phyloP scores from a whole-genome alignment of 352 stramenopile genomes.

The Phytophthora agathidicida region DNA sequence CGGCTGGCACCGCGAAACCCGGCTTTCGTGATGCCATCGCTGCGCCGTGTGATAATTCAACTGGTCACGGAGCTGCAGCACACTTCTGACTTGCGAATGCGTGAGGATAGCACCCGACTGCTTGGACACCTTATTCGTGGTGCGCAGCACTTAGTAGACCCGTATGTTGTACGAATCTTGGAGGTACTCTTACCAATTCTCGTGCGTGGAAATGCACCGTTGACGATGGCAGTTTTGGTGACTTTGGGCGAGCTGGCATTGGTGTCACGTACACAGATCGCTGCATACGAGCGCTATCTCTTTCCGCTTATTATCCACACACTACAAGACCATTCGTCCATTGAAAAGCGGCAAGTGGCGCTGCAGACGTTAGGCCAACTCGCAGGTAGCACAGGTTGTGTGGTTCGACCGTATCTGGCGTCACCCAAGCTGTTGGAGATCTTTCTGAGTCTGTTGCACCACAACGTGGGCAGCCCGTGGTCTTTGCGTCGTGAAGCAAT shows the following conservation, averaged over 20 bases:
- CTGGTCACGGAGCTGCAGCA: conserved; percentile 96
- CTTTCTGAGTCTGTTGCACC: conserved; percentile 94
- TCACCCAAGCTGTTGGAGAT: conserved; percentile 96
- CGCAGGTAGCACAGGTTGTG: conserved; percentile 92
- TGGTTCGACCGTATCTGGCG: conserved; percentile 95
- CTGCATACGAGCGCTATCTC: conserved; percentile 94
- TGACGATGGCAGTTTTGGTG: conserved; percentile 76
- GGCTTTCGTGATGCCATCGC: conserved; percentile 93
- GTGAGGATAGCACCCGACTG: conserved; percentile 91
- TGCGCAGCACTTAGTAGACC: conserved; percentile 87
- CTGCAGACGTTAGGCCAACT: conserved; percentile 96
- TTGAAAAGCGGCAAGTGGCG: conserved; percentile 95
- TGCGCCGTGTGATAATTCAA: conserved; percentile 94
- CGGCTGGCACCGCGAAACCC: conserved; percentile 95
- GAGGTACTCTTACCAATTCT: conserved; percentile 89
- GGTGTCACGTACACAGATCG: conserved; percentile 90
- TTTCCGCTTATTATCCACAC: conserved; percentile 97
- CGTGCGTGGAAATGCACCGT: conserved; percentile 79
- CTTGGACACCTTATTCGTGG: conserved; percentile 85
- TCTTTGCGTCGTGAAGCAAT: conserved; percentile 95
- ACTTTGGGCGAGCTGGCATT: conserved; percentile 92
- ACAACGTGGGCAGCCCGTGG: conserved; percentile 91
- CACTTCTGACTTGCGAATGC: conserved; percentile 82
- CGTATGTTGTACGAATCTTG: conserved; percentile 79
- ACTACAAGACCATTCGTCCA: conserved; percentile 96